These are phyloP conservation scores for Nicotiana rustica DNA, from an alignment of 305 asterid species.

Conservation along the genomic window DNA sequence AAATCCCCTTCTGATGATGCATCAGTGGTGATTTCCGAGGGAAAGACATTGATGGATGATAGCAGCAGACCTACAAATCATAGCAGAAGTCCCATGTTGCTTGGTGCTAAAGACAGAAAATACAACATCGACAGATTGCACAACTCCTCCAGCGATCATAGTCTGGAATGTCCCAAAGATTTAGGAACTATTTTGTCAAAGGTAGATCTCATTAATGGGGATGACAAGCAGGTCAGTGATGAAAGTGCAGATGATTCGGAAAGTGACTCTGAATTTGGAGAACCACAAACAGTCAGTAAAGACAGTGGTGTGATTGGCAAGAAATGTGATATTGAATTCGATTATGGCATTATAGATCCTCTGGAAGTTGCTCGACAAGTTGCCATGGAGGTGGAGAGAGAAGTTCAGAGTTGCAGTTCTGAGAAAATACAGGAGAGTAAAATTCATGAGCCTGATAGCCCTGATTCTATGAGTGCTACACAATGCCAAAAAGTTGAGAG, in stretches of 20 bases:
- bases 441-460: conserved; percentile 50
- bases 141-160: conserved; percentile 39
- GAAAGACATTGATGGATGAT: conserved; percentile 47
- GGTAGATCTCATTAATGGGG: conserved; percentile 43
- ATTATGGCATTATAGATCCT: conserved; percentile 67
- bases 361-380: conserved; percentile 85
- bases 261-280: conserved; percentile 36
- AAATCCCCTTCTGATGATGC: conserved; percentile 41
- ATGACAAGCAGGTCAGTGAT: conserved; percentile 41
- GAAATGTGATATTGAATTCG: conserved; percentile 47
- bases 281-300: conserved; percentile 35
- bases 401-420: conserved; percentile 70
- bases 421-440: conserved; percentile 54
- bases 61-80: conserved; percentile 45
- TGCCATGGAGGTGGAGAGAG: conserved; percentile 91
- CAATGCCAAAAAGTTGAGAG: conserved; percentile 20
- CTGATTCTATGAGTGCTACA: conserved; percentile 49
- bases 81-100: conserved; percentile 44
- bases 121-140: conserved; percentile 38
- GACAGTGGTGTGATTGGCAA: conserved; percentile 36
- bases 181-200: conserved; percentile 34
- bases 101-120: conserved; percentile 43
- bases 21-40: conserved; percentile 47
- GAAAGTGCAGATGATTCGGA: conserved; percentile 40
- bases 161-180: conserved; percentile 41